Evolutionary conservation across 495 filamentous ascomycete genomes (phyloP), one percentile per base, ranked within the genome.

Genomic region (Parathielavia hyrcaniae): DNA sequence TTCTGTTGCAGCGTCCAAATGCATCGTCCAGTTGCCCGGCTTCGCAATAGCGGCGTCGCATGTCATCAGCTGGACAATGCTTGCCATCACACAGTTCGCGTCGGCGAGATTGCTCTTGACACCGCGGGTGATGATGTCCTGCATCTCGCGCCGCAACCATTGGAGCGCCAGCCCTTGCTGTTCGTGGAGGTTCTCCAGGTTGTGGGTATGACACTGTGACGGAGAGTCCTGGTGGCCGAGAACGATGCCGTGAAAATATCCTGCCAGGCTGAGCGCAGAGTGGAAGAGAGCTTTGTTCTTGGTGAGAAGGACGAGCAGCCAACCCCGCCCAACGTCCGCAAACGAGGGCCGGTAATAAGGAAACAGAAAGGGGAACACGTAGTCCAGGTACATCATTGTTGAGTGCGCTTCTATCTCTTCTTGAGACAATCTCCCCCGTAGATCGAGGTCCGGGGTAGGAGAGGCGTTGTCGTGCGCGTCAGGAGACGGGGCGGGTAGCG

Each of bases 11-110:
- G 75, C 77, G 52, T 69, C 73, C 34, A 81, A 75, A 60, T 83
- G 79, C 50, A 71, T 63, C 30, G 71, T 61, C 62, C 77, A 82
- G 64, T 78, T 79, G 4, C 71, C 66, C 22, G 72, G 70, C 54
- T 70, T 77, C 22, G 62, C 61, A 19, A 78, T 61, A 19, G 72
- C 60, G 45, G 78, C 74, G 47, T 81, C 79, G 55, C 78, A 78
- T 13, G 75, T 74, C 55, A 80, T 70, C 39, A 83, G 52, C 58
- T 82, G 79, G 49, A 81, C 71, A 64, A 83, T 78, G 71, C 75
- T 76, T 45, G 72, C 67, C 73, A 82, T 69, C 45, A 81, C 75
- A 16, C 74, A 67, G 30, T 66, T 64, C 22, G 64, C 64, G 38
- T 73, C 69, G 35, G 43, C 41, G 1, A 69, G 63, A 40, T 69